Evolutionary conservation across 2,329 filamentous ascomycete genomes (phyloP), one percentile per base, ranked within the genome.

Genomic region (Aspergillus udagawae): DNA sequence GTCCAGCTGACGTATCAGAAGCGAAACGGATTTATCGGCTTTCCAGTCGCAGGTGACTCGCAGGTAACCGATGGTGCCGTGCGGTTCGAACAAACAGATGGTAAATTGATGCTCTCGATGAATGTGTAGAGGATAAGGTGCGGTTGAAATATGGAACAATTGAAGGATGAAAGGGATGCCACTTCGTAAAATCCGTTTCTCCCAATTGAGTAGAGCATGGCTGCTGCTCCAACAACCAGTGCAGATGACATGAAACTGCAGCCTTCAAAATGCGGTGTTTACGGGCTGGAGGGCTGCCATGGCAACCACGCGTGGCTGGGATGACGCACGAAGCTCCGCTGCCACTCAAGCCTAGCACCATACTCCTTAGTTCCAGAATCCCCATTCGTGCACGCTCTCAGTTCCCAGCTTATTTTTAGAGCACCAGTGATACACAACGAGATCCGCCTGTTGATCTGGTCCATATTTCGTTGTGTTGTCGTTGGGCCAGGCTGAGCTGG

Each of bases 201-300:
- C 51, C 57, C 50, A 51, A 42, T 58, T 38, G 54, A 52, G 41
- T 21, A 48, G 51, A 20, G 44, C 41, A 55, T 52, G 58, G 60
- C 55, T 55, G 60, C 55, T 55, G 35, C 54, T 58, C 53, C 44
- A 58, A 58, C 55, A 50, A 55, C 56, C 42, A 49, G 57, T 55
- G 58, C 60, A 48, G 63, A 57, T 61, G 59, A 59, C 55, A 58
- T 63, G 55, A 59, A 66, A 63, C 53, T 57, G 53, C 50, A 38
- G 55, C 54, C 49, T 53, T 45, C 42, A 48, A 20, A 52, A 52
- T 50, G n/a, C 53, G 55, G 63, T 73, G 71, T 72, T 73, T 73
- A 73, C 72, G 54, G 53, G 63, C 60, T 69, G 68, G 66, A 64
- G 53, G 52, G 68, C 66, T 74, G 71, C 68, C 69, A 74, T 74